Evolutionary conservation across 495 filamentous ascomycete genomes (phyloP).

Genomic region (Penicillium ochrochloron): DNA sequence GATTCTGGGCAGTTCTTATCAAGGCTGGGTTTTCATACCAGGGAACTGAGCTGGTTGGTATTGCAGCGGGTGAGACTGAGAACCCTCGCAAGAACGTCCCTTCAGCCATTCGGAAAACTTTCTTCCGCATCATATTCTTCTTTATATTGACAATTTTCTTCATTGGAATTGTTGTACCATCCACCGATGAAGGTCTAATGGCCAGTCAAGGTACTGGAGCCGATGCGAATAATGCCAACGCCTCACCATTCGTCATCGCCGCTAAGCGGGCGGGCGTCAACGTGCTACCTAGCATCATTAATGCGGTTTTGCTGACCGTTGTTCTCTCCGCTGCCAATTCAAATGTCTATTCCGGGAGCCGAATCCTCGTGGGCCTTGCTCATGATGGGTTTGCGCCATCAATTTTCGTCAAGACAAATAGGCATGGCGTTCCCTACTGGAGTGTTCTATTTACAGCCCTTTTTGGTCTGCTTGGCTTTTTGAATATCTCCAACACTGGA

Average conservation of each 20-base stretch:
- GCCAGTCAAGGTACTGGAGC: neutral
- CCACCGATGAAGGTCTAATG: slow-evolving; percentile 32
- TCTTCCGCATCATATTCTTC: slow-evolving; percentile 69
- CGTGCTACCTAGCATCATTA: slow-evolving; percentile 70
- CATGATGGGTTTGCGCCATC: slow-evolving; percentile 56
- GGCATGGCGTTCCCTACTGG: slow-evolving; percentile 46
- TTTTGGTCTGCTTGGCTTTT: slow-evolving; percentile 51
- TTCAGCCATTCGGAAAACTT: slow-evolving; percentile 66
- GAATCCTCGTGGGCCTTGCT: slow-evolving; percentile 60
- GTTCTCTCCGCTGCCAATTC: slow-evolving; percentile 70
- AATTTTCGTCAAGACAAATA: slow-evolving; percentile 45
- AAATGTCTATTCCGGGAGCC: slow-evolving; percentile 68
- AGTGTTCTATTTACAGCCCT: slow-evolving; percentile 42
- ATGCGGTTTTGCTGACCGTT: slow-evolving; percentile 67
- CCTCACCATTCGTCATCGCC: slow-evolving; percentile 59
- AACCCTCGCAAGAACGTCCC: slow-evolving; percentile 66
- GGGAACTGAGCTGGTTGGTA: slow-evolving; percentile 65
- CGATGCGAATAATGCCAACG: slow-evolving; percentile 30
- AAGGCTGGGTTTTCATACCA: slow-evolving; percentile 67
- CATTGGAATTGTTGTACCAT: slow-evolving; percentile 66
- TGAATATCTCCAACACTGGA: slow-evolving; percentile 41
- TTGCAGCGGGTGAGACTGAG: slow-evolving; percentile 67
- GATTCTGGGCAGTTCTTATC: slow-evolving; percentile 42
- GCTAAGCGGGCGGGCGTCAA: slow-evolving; percentile 61
- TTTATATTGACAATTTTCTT: slow-evolving; percentile 67